Percentiles rank a stretch among this genome's conserved stretches.
Conservation (phyloP, 2,329 filamentous ascomycete genomes). For the Botryosphaeria dothidea region DNA sequence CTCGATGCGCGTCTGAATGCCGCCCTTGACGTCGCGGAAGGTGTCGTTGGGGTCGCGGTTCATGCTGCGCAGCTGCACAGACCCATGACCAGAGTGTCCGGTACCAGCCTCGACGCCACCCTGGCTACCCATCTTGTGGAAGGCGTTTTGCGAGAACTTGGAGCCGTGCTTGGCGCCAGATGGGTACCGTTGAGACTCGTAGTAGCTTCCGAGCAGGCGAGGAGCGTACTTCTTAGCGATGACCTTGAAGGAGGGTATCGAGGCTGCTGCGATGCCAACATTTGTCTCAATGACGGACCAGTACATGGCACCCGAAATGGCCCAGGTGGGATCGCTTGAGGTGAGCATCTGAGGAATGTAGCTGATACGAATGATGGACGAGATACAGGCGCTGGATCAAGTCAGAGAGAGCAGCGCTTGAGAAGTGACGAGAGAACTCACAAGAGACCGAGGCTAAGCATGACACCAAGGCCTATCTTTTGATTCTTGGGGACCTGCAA, state of each 20-base stretch:
- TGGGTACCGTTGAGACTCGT: conserved; percentile 14
- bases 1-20: conserved; percentile 17
- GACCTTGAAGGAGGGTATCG: conserved; percentile 21
- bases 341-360: conserved; percentile 18
- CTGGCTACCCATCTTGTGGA: conserved; percentile 11
- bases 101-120: not conserved
- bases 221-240: conserved; percentile 19
- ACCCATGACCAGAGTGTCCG: not conserved
- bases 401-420: not conserved
- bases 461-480: conserved; percentile 26
- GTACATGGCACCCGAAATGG: conserved; percentile 18
- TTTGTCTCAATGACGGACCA: conserved; percentile 21
- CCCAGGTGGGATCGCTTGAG: conserved; percentile 17
- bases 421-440: conserved; percentile 18
- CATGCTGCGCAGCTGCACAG: conserved; percentile 10
- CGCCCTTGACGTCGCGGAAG: not conserved
- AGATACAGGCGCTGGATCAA: conserved; percentile 13
- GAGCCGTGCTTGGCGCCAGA: not conserved
- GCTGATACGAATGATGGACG: conserved; percentile 19
- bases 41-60: conserved; percentile 1
- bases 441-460: conserved; percentile 27
- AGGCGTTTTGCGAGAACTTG: not conserved
- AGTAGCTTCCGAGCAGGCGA: conserved; percentile 18
- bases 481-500: conserved; percentile 24
- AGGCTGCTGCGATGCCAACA: conserved; percentile 19